Evolutionary conservation across 2,329 filamentous ascomycete genomes (phyloP), one percentile per base, ranked within the genome.

Genomic region (Chaetomiaceae sp.): DNA sequence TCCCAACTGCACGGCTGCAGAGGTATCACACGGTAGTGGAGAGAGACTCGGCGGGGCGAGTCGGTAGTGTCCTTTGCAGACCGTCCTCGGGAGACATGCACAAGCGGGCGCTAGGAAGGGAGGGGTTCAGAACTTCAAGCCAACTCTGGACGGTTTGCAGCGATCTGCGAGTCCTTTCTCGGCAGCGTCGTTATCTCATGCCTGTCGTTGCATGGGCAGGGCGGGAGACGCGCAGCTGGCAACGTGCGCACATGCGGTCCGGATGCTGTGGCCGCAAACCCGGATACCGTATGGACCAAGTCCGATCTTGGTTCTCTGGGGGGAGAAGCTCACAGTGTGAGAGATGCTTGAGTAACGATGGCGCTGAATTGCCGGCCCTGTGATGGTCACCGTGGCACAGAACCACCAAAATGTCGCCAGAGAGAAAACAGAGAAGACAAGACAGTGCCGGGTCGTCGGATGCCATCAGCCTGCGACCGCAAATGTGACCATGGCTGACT

Each of bases 1-100:
- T 67, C 69, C 68, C 67, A 66, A 64, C 64, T 69, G 68, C 66
- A 70, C 51, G 53, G 39, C 53, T 61, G 58, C 56, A 61, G 22
- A 37, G 39, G 40, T 68, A 69, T 68, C 64, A 64, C 64, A 63
- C 62, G 48, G 39, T 22, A 29, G 42, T 27, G 59, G 38, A 50
- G 49, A 50, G 49, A 46, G 27, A 19, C 43, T 51, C 48, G 39
- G 50, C 46, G 36, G 43, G 33, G 31, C 34, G n/a, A 25, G 27
- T 50, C 34, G 53, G 47, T 47, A 42, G 33, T 33, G 36, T 36
- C 22, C 25, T 31, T 31, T 31, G 27, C 27, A 11, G 48, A 49
- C 48, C 47, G 46, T 37, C 27, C 46, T 55, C 55, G 57, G 52
- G 34, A 54, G 49, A 46, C 46, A 54, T 59, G 55, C 53, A 58